phyloP scores from a whole-genome alignment of 23 red algal genomes.

The Gracilaria caudata region DNA sequence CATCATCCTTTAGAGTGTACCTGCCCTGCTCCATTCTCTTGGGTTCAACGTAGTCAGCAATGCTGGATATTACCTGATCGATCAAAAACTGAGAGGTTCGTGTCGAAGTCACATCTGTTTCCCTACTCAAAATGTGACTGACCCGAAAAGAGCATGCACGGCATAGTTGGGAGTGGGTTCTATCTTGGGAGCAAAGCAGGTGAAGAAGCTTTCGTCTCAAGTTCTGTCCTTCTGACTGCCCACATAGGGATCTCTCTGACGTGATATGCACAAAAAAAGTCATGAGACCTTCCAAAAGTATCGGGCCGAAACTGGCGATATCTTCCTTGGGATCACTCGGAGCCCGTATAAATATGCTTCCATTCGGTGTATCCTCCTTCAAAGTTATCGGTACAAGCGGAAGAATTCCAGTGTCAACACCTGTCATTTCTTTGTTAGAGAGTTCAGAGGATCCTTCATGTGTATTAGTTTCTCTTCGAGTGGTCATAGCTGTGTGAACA shows the following conservation, averaged over 20 bases:
- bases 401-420: constrained; percentile 5
- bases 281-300: constrained; percentile 39
- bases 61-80: constrained; percentile 18
- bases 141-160: constrained; percentile 35
- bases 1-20: constrained; percentile 53
- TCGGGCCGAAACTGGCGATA: constrained; percentile 5
- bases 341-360: not conserved
- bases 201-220: constrained; percentile 70
- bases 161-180: constrained; percentile 65
- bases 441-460: not conserved
- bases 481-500: not conserved
- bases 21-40: constrained; percentile 77
- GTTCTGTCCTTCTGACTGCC: constrained; percentile 34
- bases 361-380: not conserved
- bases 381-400: constrained; percentile 14
- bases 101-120: not conserved
- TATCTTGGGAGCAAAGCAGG: constrained; percentile 54
- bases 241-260: constrained; percentile 53
- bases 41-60: constrained; percentile 63
- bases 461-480: not conserved
- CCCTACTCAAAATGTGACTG: not conserved
- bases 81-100: not conserved
- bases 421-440: not conserved
- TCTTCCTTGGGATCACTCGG: constrained; percentile 9
- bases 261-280: constrained; percentile 59